Evolutionary conservation across 345 rosid genomes (phyloP).

Genomic region (Viola odorata): DNA sequence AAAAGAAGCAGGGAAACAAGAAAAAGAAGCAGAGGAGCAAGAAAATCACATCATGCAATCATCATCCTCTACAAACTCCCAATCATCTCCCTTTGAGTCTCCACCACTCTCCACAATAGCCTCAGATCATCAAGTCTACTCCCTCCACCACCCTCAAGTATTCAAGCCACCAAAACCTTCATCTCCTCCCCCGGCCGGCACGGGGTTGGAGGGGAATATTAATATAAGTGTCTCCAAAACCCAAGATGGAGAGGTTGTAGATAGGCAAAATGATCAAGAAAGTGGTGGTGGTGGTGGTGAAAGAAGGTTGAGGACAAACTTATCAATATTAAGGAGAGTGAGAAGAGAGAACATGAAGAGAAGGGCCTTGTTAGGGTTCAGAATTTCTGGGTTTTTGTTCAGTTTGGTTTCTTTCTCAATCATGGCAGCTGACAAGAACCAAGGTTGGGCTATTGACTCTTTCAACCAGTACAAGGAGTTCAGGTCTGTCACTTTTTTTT

Average conservation of each 20-base stretch:
- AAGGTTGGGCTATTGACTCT: conserved; percentile 92
- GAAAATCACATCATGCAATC: neutral
- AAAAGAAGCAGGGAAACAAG: neutral
- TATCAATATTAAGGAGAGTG: conserved; percentile 41
- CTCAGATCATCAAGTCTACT: no score
- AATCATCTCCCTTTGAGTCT: no score
- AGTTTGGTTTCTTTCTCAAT: conserved; percentile 71
- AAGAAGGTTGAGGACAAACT: conserved; percentile 31
- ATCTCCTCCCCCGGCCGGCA: conserved; percentile 12
- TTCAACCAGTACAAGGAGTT: conserved; percentile 75
- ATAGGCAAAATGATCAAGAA: conserved; percentile 22
- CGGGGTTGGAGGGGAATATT: conserved; percentile 7
- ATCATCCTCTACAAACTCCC: no score
- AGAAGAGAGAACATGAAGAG: conserved; percentile 39
- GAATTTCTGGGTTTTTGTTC: conserved; percentile 54
- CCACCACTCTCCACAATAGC: no score
- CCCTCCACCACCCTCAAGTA: no score
- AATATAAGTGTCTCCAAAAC: conserved; percentile 4
- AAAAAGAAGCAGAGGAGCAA: neutral
- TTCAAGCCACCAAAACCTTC: conserved; percentile 9
- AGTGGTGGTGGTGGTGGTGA: conserved; percentile 20
- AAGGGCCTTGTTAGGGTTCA: conserved; percentile 47
- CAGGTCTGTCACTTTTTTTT: conserved; percentile 37
- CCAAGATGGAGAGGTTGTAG: conserved; percentile 18
- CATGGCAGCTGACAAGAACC: conserved; percentile 72